Conservation (phyloP, 345 rosid species). For the Sisymbrium altissimum region DNA sequence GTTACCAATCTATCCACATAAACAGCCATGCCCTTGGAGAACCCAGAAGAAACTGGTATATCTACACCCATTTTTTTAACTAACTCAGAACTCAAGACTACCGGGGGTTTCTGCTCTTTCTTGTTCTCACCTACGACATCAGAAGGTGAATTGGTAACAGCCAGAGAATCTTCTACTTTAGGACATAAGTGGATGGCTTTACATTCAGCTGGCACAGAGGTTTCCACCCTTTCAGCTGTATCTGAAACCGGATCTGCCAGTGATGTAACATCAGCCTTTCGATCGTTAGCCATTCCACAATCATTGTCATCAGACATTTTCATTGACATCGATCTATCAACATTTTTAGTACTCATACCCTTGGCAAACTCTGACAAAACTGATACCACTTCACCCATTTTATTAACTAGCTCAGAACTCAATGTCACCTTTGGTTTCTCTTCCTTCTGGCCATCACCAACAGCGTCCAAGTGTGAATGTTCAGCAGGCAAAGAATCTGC, state of each 20-base stretch:
- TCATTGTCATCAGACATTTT: conserved; percentile 27
- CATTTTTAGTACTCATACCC: neutral
- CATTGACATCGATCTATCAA: conserved; percentile 7
- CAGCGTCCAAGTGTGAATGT: conserved; percentile 13
- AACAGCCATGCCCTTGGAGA: conserved; percentile 26
- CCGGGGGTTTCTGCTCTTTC: conserved; percentile 23
- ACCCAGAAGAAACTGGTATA: conserved; percentile 19
- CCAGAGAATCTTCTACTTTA: conserved; percentile 24
- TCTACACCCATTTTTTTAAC: conserved; percentile 12
- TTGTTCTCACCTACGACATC: conserved; percentile 30
- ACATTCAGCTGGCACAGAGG: conserved; percentile 33
- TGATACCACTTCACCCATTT: conserved; percentile 23
- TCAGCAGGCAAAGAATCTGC: conserved; percentile 31
- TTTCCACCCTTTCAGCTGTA: conserved; percentile 14
- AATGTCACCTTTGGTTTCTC: conserved; percentile 24
- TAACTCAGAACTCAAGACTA: conserved; percentile 13
- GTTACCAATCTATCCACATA: conserved; percentile 35
- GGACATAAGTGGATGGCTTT: conserved; percentile 10
- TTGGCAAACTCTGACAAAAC: conserved; percentile 9
- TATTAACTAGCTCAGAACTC: conserved; percentile 29
- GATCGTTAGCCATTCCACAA: neutral
- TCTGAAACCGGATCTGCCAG: conserved; percentile 4
- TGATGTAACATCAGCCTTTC: conserved; percentile 6
- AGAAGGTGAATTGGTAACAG: conserved; percentile 29
- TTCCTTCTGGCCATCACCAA: conserved; percentile 33